Evolutionary conservation across 768 basidiomycete genomes (phyloP).

Genomic region (Crepidotus variabilis): DNA sequence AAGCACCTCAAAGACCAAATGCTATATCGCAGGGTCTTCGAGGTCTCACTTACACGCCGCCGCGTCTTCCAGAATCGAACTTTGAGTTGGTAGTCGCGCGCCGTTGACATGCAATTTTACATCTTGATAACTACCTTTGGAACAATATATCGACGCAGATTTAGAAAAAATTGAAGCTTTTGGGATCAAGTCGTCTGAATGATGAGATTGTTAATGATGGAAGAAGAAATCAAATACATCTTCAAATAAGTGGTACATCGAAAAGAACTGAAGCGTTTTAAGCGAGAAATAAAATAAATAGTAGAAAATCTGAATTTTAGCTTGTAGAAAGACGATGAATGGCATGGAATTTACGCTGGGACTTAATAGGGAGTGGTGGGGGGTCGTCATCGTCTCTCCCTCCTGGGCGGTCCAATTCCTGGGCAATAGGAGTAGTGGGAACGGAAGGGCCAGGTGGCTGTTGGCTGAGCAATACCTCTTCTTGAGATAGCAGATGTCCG

Average conservation of each 20-base stretch:
- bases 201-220: too few relatives aligned
- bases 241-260: not conserved
- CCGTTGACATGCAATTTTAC: too few relatives aligned
- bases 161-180: too few relatives aligned
- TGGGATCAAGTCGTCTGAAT: too few relatives aligned
- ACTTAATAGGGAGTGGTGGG: slow-evolving; percentile 8
- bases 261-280: not conserved
- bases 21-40: too few relatives aligned
- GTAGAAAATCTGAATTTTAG: not conserved
- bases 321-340: slow-evolving; percentile 1
- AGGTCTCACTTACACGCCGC: too few relatives aligned
- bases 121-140: too few relatives aligned
- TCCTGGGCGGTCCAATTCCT: not conserved
- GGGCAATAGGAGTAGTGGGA: slow-evolving; percentile 1
- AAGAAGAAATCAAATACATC: too few relatives aligned
- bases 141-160: too few relatives aligned
- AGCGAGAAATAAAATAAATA: not conserved
- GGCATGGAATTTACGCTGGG: slow-evolving; percentile 8
- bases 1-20: too few relatives aligned
- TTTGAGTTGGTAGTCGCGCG: too few relatives aligned
- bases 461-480: not conserved
- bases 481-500: slow-evolving; percentile 4
- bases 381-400: not conserved
- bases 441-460: not conserved
- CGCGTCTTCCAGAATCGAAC: too few relatives aligned